A percentile compares a stretch with the other conserved stretches of the same genome.
phyloP scores from a whole-genome alignment of 2,329 filamentous ascomycete species.

The Ophiostoma ulmi region DNA sequence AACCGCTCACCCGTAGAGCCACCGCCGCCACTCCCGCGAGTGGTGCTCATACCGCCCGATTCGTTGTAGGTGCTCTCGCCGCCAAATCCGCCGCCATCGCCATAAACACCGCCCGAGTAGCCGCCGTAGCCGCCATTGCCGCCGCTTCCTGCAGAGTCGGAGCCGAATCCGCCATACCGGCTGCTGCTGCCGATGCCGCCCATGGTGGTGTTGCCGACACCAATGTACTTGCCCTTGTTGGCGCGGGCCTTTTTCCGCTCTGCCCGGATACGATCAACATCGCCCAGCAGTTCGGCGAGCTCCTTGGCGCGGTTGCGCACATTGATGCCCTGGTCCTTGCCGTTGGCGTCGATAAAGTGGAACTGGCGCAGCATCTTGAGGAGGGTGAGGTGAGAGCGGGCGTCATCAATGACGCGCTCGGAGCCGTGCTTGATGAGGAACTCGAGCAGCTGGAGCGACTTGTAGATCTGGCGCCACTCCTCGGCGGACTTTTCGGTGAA shows the following conservation, averaged over 20 bases:
- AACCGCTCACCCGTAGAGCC: conserved; percentile 67
- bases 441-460: conserved; percentile 91
- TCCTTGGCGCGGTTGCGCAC: conserved; percentile 96
- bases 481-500: conserved; percentile 98
- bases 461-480: conserved; percentile 99
- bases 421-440: conserved; percentile 96
- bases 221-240: conserved; percentile 91
- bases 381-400: conserved; percentile 86
- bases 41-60: conserved; percentile 17
- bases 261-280: conserved; percentile 79
- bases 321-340: conserved; percentile 97
- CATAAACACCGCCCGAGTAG: conserved; percentile 72
- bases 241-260: conserved; percentile 84
- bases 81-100: conserved; percentile 92
- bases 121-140: conserved; percentile 48
- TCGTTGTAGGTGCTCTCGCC: conserved; percentile 73
- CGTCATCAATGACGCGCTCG: conserved; percentile 94
- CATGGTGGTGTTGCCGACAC: conserved; percentile 57
- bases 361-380: conserved; percentile 98
- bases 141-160: conserved; percentile 68
- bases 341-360: conserved; percentile 92
- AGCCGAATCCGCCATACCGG: conserved; percentile 87
- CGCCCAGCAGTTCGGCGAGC: conserved; percentile 83
- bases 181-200: conserved; percentile 40
- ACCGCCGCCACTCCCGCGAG: conserved; percentile 31